These are phyloP conservation scores for Termitomyces sp. DNA, from an alignment of 768 basidiomycete genomes.

Conservation along the genomic window DNA sequence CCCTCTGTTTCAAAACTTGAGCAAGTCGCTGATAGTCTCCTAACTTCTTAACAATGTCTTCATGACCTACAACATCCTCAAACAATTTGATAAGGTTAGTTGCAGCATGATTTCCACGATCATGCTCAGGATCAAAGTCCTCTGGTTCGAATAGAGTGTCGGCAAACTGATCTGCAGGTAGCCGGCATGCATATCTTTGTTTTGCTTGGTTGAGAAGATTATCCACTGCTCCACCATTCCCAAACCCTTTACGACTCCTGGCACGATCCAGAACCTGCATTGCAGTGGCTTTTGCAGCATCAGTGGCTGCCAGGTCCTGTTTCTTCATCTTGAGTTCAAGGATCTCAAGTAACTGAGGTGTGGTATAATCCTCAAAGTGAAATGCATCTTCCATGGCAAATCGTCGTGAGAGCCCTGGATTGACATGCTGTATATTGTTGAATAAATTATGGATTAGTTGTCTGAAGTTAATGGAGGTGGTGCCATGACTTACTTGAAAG, in stretches of 20 bases:
- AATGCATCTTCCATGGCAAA: slow-evolving; percentile 2
- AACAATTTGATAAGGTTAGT: slow-evolving; percentile 37
- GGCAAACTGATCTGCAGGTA: neutral
- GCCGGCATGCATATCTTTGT: neutral
- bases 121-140: slow-evolving; percentile 61
- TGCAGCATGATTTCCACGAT: slow-evolving; percentile 41
- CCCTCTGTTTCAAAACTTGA: neutral
- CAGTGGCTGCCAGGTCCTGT: neutral
- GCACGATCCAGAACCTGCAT: neutral
- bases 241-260: neutral
- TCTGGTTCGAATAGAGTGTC: neutral
- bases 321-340: neutral
- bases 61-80: neutral
- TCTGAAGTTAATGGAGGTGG: neutral
- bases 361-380: neutral
- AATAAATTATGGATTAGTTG: neutral
- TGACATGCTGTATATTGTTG: neutral
- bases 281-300: neutral
- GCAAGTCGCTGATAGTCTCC: neutral
- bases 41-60: neutral
- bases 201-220: neutral
- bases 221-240: neutral
- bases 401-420: neutral
- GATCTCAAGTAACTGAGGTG: neutral
- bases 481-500: slow-evolving; percentile 47